Conservation (phyloP, 1,284 basidiomycete species). For the Puccinia polysora region DNA sequence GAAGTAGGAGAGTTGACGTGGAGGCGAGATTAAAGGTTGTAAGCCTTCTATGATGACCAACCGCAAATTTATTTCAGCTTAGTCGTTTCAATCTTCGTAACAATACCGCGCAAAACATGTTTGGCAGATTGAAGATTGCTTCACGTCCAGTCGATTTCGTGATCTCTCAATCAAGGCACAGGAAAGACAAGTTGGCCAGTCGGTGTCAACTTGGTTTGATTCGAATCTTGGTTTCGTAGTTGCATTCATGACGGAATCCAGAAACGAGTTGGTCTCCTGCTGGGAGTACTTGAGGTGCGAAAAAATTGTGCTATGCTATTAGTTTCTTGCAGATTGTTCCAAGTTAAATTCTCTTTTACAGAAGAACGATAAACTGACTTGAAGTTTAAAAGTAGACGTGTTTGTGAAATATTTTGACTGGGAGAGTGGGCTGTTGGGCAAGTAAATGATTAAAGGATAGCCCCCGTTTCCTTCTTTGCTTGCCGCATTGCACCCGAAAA, state of each 20-base stretch:
- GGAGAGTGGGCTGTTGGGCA: conserved; percentile 26
- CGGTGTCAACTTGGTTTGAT: conserved; percentile 48
- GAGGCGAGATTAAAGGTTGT: too few species aligned
- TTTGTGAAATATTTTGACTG: conserved; percentile 46
- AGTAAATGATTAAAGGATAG: conserved; percentile 27
- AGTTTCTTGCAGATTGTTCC: too few species aligned
- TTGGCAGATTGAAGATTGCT: conserved; percentile 1
- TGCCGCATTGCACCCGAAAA: conserved; percentile 63
- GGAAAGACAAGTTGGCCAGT: conserved; percentile 55
- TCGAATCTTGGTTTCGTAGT: conserved; percentile 50
- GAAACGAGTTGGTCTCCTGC: conserved; percentile 1
- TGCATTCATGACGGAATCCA: conserved; percentile 42
- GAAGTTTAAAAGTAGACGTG: conserved; percentile 53
- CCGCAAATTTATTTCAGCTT: too few species aligned
- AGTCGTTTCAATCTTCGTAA: conserved; percentile 15
- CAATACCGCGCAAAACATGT: conserved; percentile 18
- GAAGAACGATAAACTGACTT: conserved; percentile 47
- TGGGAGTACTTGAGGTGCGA: conserved; percentile 12
- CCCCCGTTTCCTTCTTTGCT: conserved; percentile 24
- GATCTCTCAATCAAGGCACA: conserved; percentile 52
- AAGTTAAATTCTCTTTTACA: background rate
- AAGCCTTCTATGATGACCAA: too few species aligned
- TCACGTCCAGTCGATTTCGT: conserved; percentile 13
- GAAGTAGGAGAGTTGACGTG: too few species aligned
- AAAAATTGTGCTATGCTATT: background rate